These are phyloP conservation scores for Lunularia cruciata DNA, from an alignment of 225 moss, liverwort and hornwort genomes.

Conservation along the genomic window DNA sequence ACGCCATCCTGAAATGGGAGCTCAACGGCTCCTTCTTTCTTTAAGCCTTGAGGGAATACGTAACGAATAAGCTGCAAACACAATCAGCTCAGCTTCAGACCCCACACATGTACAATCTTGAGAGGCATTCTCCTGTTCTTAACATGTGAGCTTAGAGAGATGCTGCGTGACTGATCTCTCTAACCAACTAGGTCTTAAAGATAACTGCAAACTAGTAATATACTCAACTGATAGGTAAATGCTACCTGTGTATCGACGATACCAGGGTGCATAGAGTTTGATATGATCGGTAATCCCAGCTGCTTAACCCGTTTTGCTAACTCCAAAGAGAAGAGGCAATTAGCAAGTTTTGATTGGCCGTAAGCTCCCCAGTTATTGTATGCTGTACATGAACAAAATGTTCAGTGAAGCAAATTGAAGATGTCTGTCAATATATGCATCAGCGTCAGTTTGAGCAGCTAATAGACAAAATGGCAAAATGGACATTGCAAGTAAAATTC, in stretches of 20 bases:
- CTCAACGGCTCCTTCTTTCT: neutral
- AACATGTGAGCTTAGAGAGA: no score
- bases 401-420: neutral
- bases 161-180: no score
- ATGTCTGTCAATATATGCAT: neutral
- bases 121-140: no score
- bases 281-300: constrained; percentile 63
- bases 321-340: constrained; percentile 73
- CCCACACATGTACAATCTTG: neutral
- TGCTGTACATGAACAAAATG: constrained; percentile 24
- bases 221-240: neutral
- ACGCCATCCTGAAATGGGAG: constrained; percentile 24
- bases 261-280: constrained; percentile 88
- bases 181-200: neutral
- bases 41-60: constrained; percentile 52
- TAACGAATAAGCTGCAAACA: constrained; percentile 62
- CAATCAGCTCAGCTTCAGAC: neutral
- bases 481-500: neutral
- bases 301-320: constrained; percentile 62
- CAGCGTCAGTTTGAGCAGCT: neutral
- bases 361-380: constrained; percentile 81
- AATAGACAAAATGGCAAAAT: neutral
- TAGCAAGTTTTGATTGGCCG: constrained; percentile 85
- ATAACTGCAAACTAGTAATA: neutral
- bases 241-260: constrained; percentile 70